Conservation (phyloP, 352 stramenopile genomes). For the Phytopythium mirpurense region DNA sequence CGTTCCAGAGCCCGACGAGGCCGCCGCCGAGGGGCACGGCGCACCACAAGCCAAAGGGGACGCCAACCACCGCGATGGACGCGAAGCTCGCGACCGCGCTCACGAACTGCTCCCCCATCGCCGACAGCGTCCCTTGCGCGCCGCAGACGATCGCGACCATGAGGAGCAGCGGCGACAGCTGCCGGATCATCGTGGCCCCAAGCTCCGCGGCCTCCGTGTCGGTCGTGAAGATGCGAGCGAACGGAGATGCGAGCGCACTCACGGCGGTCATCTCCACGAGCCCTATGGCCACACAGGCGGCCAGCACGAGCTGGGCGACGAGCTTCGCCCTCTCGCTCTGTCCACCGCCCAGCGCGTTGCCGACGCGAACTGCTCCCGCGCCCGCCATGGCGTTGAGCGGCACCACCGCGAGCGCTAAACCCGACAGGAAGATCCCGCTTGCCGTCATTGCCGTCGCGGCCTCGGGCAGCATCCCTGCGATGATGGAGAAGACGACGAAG, state of each 20-base stretch:
- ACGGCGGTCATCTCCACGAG: neutral
- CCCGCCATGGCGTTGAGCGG: conserved; percentile 5
- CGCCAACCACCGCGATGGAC: conserved; percentile 8
- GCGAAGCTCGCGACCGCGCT: conserved; percentile 4
- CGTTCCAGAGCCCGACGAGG: conserved; percentile 20
- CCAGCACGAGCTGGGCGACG: neutral
- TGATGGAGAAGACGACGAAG: conserved; percentile 8
- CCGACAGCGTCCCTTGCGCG: conserved; percentile 5
- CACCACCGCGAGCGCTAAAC: neutral
- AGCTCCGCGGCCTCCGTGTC: neutral
- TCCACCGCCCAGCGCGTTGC: conserved; percentile 15
- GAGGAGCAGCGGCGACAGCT: conserved; percentile 5
- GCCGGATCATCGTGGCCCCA: conserved; percentile 1
- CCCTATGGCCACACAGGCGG: neutral
- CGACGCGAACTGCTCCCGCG: conserved; percentile 11
- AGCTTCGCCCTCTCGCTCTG: conserved; percentile 8
- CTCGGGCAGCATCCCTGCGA: conserved; percentile 15
- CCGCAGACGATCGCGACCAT: neutral
- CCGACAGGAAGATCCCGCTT: conserved; percentile 13
- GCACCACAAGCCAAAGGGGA: conserved; percentile 14
- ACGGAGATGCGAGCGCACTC: conserved; percentile 6
- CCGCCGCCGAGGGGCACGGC: conserved; percentile 11
- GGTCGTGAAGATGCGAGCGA: conserved; percentile 10
- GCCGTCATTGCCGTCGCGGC: conserved; percentile 14
- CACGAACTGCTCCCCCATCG: conserved; percentile 10